Conservation (phyloP, 2,329 filamentous ascomycete species). For the Geosmithia putterillii region DNA sequence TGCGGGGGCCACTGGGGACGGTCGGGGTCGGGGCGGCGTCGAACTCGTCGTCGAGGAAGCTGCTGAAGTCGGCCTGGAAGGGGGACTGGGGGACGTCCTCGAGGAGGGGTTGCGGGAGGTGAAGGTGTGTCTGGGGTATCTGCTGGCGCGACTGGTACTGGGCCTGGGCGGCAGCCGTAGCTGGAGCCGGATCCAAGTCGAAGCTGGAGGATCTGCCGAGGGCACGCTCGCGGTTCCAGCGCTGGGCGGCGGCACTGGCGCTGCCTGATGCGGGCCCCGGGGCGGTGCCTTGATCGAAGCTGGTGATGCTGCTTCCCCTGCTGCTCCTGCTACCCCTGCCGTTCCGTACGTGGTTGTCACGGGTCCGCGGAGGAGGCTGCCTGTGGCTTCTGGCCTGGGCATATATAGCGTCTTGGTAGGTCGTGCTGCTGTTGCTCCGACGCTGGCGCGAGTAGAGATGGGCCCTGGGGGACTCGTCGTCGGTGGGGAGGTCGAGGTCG, state of each 20-base stretch:
- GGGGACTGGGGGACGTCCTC: slow-evolving; percentile 13
- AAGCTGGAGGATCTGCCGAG: slow-evolving; percentile 58
- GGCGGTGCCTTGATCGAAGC: slow-evolving; percentile 43
- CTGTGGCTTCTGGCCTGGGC: slow-evolving; percentile 48
- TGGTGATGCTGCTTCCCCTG: slow-evolving; percentile 44
- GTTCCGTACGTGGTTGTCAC: slow-evolving; percentile 34
- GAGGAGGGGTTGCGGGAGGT: slow-evolving; percentile 11
- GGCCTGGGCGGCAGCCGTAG: neutral
- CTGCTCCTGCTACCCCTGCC: slow-evolving; percentile 60
- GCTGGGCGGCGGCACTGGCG: slow-evolving; percentile 2
- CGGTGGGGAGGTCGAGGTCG: slow-evolving; percentile 40
- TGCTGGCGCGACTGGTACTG: slow-evolving; percentile 1
- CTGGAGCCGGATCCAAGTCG: slow-evolving; percentile 30
- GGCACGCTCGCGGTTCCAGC: slow-evolving; percentile 19
- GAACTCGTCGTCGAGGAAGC: slow-evolving; percentile 45
- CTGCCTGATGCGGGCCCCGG: neutral
- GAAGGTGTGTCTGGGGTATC: slow-evolving; percentile 8
- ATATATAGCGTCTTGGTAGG: slow-evolving; percentile 36
- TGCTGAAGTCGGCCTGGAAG: slow-evolving; percentile 37
- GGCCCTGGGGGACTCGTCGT: slow-evolving; percentile 44
- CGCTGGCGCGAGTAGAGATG: slow-evolving; percentile 42
- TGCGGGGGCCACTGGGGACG: slow-evolving; percentile 66
- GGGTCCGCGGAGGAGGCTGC: slow-evolving; percentile 34
- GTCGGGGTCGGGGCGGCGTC: slow-evolving; percentile 81
- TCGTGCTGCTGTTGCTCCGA: slow-evolving; percentile 71